phyloP scores from a whole-genome alignment of 2,329 filamentous ascomycete genomes.

The Clonostachys chloroleuca region DNA sequence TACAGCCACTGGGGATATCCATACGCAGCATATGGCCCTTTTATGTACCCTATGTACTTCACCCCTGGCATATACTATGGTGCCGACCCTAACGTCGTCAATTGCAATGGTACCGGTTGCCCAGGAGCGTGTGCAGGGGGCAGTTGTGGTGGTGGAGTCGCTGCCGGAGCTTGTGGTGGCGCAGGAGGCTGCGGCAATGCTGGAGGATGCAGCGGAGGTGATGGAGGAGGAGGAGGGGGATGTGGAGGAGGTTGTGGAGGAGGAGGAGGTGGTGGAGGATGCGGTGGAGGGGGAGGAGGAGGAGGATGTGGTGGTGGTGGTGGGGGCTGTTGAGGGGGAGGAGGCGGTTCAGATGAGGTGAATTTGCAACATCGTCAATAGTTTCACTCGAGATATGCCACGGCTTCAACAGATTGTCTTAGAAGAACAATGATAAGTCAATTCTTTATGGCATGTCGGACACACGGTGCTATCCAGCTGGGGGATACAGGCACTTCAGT shows the following conservation, averaged over 20 bases:
- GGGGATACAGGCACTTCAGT: too few relatives aligned
- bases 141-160: background rate
- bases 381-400: too few relatives aligned
- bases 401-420: too few relatives aligned
- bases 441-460: too few relatives aligned
- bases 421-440: too few relatives aligned
- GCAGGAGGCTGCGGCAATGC: slow-evolving; percentile 24
- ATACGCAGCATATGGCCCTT: slow-evolving; percentile 17
- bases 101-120: background rate
- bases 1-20: slow-evolving; percentile 50
- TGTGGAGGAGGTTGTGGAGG: slow-evolving; percentile 7
- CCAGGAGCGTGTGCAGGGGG: background rate
- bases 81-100: background rate
- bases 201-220: slow-evolving; percentile 23
- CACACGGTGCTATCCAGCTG: too few relatives aligned
- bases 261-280: slow-evolving; percentile 6
- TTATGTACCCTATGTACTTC: background rate
- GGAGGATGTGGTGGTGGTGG: slow-evolving; percentile 6
- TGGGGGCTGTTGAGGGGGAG: slow-evolving; percentile 6
- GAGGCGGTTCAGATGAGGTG: slow-evolving; percentile 1
- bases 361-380: too few relatives aligned
- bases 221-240: slow-evolving; percentile 9
- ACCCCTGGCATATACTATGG: background rate
- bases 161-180: background rate
- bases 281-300: slow-evolving; percentile 11